Evolutionary conservation across 2,329 filamentous ascomycete species (phyloP).

Genomic region (Cucurbitaria berberidis): DNA sequence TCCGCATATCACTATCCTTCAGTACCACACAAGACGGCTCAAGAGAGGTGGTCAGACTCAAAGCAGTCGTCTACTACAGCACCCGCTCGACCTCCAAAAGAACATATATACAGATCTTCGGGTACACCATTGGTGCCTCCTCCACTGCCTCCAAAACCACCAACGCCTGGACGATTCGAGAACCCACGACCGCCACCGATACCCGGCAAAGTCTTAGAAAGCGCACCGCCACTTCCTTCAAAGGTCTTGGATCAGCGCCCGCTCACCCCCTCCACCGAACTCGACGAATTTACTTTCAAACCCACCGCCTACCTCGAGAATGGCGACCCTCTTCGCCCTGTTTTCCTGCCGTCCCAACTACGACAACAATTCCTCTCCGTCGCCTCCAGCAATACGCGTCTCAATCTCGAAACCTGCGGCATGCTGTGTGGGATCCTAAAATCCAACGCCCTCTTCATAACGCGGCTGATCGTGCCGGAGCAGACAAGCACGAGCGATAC

Average conservation of each 20-base stretch:
- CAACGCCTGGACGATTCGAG: conserved; percentile 22
- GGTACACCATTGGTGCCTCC: conserved; percentile 32
- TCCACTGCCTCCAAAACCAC: conserved; percentile 38
- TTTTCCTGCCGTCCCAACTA: conserved; percentile 82
- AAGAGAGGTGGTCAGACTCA: conserved; percentile 42
- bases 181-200: conserved; percentile 30
- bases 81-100: conserved; percentile 50
- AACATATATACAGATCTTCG: conserved; percentile 34
- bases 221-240: conserved; percentile 39
- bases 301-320: conserved; percentile 90
- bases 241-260: conserved; percentile 41
- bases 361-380: conserved; percentile 75
- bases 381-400: conserved; percentile 76
- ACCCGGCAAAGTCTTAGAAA: conserved; percentile 37
- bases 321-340: conserved; percentile 80
- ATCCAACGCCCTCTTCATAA: conserved; percentile 92
- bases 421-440: conserved; percentile 90
- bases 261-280: conserved; percentile 46
- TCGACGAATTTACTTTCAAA: conserved; percentile 76
- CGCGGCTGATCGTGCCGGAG: conserved; percentile 85
- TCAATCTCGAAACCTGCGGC: conserved; percentile 91
- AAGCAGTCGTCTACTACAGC: conserved; percentile 20
- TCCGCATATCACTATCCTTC: conserved; percentile 53
- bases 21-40: conserved; percentile 50
- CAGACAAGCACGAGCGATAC: conserved; percentile 91